These are phyloP conservation scores for Aquilaria yunnanensis DNA, from an alignment of 345 rosid genomes.

Conservation along the genomic window DNA sequence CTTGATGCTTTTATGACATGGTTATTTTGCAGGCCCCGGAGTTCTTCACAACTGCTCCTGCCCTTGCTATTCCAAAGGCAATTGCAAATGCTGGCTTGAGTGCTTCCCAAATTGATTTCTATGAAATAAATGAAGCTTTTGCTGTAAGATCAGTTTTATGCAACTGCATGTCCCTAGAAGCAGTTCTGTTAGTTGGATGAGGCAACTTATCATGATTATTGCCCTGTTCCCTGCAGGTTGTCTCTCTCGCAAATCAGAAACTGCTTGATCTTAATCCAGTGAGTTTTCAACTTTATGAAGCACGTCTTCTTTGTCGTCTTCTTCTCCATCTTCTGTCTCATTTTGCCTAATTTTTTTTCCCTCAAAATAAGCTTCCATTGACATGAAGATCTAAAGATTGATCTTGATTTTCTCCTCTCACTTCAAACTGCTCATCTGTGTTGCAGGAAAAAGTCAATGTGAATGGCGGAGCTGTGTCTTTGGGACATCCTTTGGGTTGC, in stretches of 20 bases:
- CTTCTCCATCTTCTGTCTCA: neutral
- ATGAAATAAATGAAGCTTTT: constrained; percentile 98
- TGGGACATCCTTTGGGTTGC: constrained; percentile 99
- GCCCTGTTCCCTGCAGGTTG: constrained; percentile 47
- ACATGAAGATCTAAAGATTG: too few relatives aligned
- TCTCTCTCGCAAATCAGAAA: constrained; percentile 87
- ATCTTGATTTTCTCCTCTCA: too few relatives aligned
- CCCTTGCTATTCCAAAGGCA: constrained; percentile 96
- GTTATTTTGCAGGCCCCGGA: constrained; percentile 72
- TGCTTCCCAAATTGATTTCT: constrained; percentile 82
- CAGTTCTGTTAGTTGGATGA: neutral
- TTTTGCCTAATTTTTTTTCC: neutral
- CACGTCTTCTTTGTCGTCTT: neutral
- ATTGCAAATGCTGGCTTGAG: constrained; percentile 70
- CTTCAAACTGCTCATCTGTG: constrained; percentile 1
- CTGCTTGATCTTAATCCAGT: constrained; percentile 75
- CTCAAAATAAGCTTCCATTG: too few relatives aligned
- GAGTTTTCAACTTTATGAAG: constrained; percentile 22
- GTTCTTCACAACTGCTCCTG: constrained; percentile 90
- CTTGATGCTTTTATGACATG: constrained; percentile 17
- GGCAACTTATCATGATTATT: constrained; percentile 7
- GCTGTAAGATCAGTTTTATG: constrained; percentile 44
- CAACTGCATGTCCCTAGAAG: constrained; percentile 4
- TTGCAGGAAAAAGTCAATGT: constrained; percentile 81
- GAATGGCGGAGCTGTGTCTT: constrained; percentile 92